These are phyloP conservation scores for Eimeria nieschulzi DNA, from an alignment of 169 alveolate species.

Conservation along the genomic window DNA sequence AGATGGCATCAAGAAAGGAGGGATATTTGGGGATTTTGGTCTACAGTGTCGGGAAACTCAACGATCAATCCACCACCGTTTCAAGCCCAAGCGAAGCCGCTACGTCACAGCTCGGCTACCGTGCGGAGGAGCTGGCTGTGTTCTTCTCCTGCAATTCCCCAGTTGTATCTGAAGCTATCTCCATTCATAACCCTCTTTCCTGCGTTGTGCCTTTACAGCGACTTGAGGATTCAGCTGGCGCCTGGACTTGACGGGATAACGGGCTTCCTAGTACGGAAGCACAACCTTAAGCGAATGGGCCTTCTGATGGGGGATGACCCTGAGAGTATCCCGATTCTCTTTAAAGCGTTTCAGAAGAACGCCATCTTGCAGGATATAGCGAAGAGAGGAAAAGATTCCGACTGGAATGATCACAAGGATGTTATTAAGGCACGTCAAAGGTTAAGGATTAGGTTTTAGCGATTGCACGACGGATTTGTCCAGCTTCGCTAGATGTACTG, in stretches of 20 bases:
- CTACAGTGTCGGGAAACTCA: too few relatives aligned
- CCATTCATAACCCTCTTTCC: too few relatives aligned
- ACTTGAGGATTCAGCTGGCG: constrained; percentile 26
- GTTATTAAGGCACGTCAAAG: constrained; percentile 24
- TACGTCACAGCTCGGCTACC: too few relatives aligned
- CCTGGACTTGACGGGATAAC: constrained; percentile 59
- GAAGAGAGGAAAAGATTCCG: constrained; percentile 67
- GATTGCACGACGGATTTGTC: neutral
- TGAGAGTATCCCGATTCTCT: constrained; percentile 5
- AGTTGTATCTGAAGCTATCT: too few relatives aligned
- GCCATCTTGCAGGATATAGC: constrained; percentile 53
- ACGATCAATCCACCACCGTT: too few relatives aligned
- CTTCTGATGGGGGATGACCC: constrained; percentile 15
- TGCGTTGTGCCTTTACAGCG: neutral
- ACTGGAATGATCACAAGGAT: constrained; percentile 72
- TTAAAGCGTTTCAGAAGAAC: constrained; percentile 30
- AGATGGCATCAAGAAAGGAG: too few relatives aligned
- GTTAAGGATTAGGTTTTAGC: neutral
- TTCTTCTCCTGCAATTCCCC: too few relatives aligned
- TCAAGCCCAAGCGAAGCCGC: too few relatives aligned
- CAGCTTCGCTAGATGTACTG: too few relatives aligned
- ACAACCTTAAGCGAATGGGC: constrained; percentile 61
- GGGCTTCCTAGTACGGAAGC: constrained; percentile 34
- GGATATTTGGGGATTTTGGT: too few relatives aligned
- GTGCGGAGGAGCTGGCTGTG: too few relatives aligned